Conservation (phyloP, 2,329 filamentous ascomycete species). For the Stagonosporopsis chrysanthemi region DNA sequence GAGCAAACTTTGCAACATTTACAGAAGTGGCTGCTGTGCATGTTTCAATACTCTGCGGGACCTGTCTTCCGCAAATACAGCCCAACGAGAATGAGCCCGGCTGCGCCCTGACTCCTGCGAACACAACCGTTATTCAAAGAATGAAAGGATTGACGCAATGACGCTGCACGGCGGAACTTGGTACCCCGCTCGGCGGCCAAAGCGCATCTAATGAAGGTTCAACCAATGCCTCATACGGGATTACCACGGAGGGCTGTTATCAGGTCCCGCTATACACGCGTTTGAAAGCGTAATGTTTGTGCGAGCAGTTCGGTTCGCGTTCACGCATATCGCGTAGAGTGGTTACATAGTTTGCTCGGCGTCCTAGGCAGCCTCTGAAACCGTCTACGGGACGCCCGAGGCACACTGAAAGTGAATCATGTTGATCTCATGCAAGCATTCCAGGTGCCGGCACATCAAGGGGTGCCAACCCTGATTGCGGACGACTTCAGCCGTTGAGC, state of each 20-base stretch:
- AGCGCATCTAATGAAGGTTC: constrained; percentile 28
- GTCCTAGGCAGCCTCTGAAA: constrained; percentile 15
- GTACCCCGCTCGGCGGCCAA: constrained; percentile 33
- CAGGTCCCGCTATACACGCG: constrained; percentile 14
- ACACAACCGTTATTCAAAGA: constrained; percentile 26
- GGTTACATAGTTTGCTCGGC: constrained; percentile 13
- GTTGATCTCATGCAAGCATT: constrained; percentile 21
- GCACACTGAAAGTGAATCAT: constrained; percentile 17
- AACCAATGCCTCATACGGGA: constrained; percentile 30
- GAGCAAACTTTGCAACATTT: constrained; percentile 43
- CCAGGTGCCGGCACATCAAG: constrained; percentile 5
- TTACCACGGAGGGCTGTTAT: constrained; percentile 24
- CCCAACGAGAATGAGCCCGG: constrained; percentile 15
- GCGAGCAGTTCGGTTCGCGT: constrained; percentile 4
- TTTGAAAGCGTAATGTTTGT: constrained; percentile 14
- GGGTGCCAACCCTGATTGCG: constrained; percentile 8
- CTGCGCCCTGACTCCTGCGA: constrained; percentile 23
- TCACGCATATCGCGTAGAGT: constrained; percentile 20
- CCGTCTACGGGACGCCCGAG: constrained; percentile 14
- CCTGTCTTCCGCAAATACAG: constrained; percentile 19
- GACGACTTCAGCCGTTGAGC: neutral
- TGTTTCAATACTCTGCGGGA: constrained; percentile 38
- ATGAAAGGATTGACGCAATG: constrained; percentile 31
- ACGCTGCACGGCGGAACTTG: constrained; percentile 25
- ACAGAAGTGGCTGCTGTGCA: constrained; percentile 35